A percentile compares a stretch with the other conserved stretches of the same genome.
phyloP scores from a whole-genome alignment of 2,329 filamentous ascomycete species.

The Paracoccidioides brasiliensis region DNA sequence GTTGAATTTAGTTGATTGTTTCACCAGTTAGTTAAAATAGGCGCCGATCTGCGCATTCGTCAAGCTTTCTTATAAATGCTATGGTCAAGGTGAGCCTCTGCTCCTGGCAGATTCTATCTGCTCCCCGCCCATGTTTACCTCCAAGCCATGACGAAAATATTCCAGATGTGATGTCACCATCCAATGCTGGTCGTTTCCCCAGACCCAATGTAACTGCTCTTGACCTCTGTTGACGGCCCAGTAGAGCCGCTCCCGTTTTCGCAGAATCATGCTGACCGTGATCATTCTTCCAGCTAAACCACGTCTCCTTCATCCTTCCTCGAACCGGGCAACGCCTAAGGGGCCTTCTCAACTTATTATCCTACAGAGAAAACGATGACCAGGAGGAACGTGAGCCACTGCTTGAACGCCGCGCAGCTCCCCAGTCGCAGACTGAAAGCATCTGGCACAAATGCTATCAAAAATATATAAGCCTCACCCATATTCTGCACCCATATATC shows the following conservation, averaged over 20 bases:
- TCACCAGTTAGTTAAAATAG: background rate
- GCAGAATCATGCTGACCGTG: background rate
- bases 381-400: slow-evolving; percentile 27
- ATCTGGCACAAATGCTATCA: slow-evolving; percentile 12
- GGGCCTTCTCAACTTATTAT: slow-evolving; percentile 70
- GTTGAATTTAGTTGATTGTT: background rate
- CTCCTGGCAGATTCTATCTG: background rate
- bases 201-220: slow-evolving; percentile 1
- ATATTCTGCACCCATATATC: slow-evolving; percentile 45
- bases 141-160: background rate
- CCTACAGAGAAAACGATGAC: slow-evolving; percentile 38
- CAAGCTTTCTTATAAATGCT: background rate
- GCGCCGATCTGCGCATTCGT: background rate
- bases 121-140: background rate
- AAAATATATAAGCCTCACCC: slow-evolving; percentile 24
- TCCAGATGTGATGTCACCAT: background rate
- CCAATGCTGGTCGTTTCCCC: slow-evolving; percentile 1
- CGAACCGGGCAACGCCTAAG: slow-evolving; percentile 72
- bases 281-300: slow-evolving; percentile 46
- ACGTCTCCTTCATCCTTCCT: slow-evolving; percentile 78
- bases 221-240: background rate
- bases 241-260: background rate
- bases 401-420: slow-evolving; percentile 14
- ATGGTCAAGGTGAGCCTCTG: background rate
- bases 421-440: slow-evolving; percentile 2